Evolutionary conservation across 257 asterid species (phyloP), one percentile per base, ranked within the genome.

Genomic region (Ocimum tenuiflorum): DNA sequence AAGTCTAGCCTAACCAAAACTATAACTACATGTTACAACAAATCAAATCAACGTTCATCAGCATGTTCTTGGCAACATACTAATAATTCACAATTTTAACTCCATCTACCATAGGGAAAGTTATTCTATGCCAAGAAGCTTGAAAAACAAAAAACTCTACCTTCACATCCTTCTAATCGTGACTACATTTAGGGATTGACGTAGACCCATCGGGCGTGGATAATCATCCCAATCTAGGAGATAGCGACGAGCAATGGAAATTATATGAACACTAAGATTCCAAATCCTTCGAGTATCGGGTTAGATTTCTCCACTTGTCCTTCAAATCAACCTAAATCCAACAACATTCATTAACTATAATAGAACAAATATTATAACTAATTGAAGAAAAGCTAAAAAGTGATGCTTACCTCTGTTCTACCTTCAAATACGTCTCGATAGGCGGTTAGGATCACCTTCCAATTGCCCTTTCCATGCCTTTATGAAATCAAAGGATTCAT

Each of bases 251-350:
- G n/a, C n/a, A n/a, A n/a, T n/a, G n/a, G n/a, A n/a, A n/a, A n/a
- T n/a, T n/a, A n/a, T n/a, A n/a, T n/a, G n/a, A n/a, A n/a, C n/a
- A n/a, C n/a, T n/a, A n/a, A n/a, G n/a, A n/a, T n/a, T n/a, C 31
- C 39, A 73, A 72, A 15, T 51, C 60, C 63, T 61, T 78, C 11
- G n/a, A 51, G 41, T 59, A 71, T 20, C 80, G 75, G 0, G 75
- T 80, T 87, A 91, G 3, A 81, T 92, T 92, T 76, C 99, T 85
- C 99, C 99, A 92, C 70, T 92, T 92, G 82, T 92, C 97, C 86
- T 89, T 92, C 80, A 89, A 80, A 75, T 89, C 96, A 46, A 74
- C 87, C 97, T 92, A 82, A 51, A 75, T 18, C 33, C 27, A 72
- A 65, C 63, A 17, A 36, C 17, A 5, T 45, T 70, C 35, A 24